Base-by-base conservation (phyloP, 176 grass and related monocot species). In the Phoenix roebelenii region DNA sequence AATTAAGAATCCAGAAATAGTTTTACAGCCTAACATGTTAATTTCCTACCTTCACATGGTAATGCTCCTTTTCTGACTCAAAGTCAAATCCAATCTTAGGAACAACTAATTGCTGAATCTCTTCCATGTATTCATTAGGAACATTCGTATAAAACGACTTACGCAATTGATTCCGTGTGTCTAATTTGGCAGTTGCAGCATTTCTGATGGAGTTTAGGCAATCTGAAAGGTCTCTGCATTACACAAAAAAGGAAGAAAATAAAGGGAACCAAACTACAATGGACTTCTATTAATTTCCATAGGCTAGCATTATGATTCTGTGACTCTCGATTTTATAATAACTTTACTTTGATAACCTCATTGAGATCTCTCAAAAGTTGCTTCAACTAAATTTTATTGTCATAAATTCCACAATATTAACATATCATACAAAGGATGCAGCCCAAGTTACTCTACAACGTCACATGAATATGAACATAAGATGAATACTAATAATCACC, bases 21-120 rank as follows among this genome's bases (percentile, higher is more conserved):
- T 51, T 24, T 22, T 59, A 65, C 16, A 10, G 51, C 3, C 16
- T 50, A 25, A 74, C 5, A 50, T 20, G 14, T 44, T 15, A 49
- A 16, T 18, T 30, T 18, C 20, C 22, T 59, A 83, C 80, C 80
- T 52, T 72, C 51, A 83, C 29, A 55, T 63, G 23, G 57, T 77
- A 77, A 25, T 51, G n/a, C 23, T 83, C 80, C 30, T 64, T 73
- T 15, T 3, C 16, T 15, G 4, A 25, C 5, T 64, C 63, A 72
- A 73, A 73, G 22, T 72, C 30, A 24, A 83, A 73, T 55, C 57
- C 74, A 63, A 50, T 55, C 52, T 29, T 63, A 25, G 60, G 9
- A 20, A 64, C 14, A 67, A 67, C 51, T 26, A 54, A 50, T 32
- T 49, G 57, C 29, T 77, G 50, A 20, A 68, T 59, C 7, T 77